These are phyloP conservation scores for Inga laurina DNA, from an alignment of 306 rosid species.

Conservation along the genomic window DNA sequence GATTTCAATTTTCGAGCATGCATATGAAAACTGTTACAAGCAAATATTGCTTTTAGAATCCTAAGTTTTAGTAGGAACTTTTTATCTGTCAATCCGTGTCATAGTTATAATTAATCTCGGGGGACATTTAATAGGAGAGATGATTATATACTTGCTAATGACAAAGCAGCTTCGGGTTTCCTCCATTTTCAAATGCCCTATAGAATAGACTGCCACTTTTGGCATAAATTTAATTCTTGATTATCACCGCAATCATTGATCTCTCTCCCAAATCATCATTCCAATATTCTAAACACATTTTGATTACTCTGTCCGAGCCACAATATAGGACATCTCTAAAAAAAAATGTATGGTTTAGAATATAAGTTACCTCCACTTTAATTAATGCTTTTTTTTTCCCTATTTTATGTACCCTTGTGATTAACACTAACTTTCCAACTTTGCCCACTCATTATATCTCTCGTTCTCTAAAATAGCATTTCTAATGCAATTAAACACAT, in stretches of 20 bases:
- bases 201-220: neutral
- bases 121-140: neutral
- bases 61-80: neutral
- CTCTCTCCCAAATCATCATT: neutral
- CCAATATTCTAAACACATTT: neutral
- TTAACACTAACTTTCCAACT: too few species aligned
- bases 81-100: neutral
- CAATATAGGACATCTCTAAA: fast-evolving
- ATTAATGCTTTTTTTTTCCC: too few species aligned
- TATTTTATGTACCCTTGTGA: too few species aligned
- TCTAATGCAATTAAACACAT: too few species aligned
- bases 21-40: neutral
- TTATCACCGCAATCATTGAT: neutral
- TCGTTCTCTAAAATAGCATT: too few species aligned
- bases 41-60: neutral
- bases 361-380: too few species aligned
- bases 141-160: neutral
- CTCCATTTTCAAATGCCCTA: neutral
- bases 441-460: too few species aligned
- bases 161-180: neutral
- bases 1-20: neutral
- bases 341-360: fast-evolving
- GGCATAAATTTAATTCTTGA: neutral
- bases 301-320: neutral
- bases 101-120: neutral